Evolutionary conservation across 371 early-diverging fungal species (phyloP), one percentile per base, ranked within the genome.

Genomic region (Mucor velutinosus): DNA sequence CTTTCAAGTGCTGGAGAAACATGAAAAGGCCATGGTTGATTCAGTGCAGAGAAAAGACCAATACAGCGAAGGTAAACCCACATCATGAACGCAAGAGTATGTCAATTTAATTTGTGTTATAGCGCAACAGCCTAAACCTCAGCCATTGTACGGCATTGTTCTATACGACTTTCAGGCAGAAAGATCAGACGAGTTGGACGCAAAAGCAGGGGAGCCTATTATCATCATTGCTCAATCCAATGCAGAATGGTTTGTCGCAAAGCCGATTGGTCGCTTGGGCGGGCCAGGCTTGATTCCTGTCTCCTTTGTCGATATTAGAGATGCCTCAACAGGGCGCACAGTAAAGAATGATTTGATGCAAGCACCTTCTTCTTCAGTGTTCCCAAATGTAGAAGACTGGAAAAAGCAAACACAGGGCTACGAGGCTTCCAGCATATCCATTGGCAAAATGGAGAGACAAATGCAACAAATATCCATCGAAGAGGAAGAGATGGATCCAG

Each of bases 191-290:
- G 93, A 93, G 76, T 82, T 92, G 23, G 79, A 87, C 14, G 87
- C 89, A 51, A 78, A 79, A 64, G 82, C 80, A 53, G 91, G 89
- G 32, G 92, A 93, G 65, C 79, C 81, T 2, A 83, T 93, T 65
- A 77, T 92, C 25, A 82, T 93, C n/a, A 85, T 92, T 66, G 93
- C 92, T 7, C 89, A 91, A 58, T 87, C 88, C 39, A 90, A 89
- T 62, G 79, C 83, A 4, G 93, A 92, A 69, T 93, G 93, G 93
- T 87, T 86, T 72, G 88, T 93, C 19, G 93, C 90, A 32, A 91
- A 89, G 75, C 88, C 87, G 17, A 85, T 87, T 49, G 84, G 79
- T 55, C 72, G 87, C 14, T 76, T 86, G 14, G 87, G 88, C 17
- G 86, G 85, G 6, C 89, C 91, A 12, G 93, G 93, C 4, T 79